Base-by-base conservation (phyloP, 2,329 filamentous ascomycete species). In the Claviceps africana region DNA sequence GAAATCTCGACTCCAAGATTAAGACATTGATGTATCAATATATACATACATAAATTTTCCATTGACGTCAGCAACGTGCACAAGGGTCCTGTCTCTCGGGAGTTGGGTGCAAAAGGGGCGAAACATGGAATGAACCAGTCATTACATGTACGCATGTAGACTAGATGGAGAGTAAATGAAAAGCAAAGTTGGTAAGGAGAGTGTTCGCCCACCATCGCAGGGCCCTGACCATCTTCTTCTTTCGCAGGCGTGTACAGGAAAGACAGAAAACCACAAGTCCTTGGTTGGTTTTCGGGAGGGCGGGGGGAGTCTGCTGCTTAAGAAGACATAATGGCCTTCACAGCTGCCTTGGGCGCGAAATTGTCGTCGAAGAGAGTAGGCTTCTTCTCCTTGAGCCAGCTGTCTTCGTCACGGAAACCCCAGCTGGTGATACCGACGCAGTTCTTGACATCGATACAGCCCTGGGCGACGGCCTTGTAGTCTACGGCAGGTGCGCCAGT, bases 341-440 rank as follows among this genome's bases (percentile, higher is more conserved):
- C 44, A 31, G 50, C 50, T 17, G n/a, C 1, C 43, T 51, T 51
- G 17, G 50, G 50, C 11, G 19, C 40, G 33, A 28, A 80, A 62
- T 65, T 72, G 58, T 62, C 58, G 64, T 81, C 75, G 57, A 77
- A 81, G 13, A 81, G 67, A 13, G 80, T 68, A 4, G 77, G 76
- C 59, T 68, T 76, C 46, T 65, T 70, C 49, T 63, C 62, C 1
- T 73, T 65, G 53, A 75, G 66, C 76, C 76, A 80, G 28, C 55
- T 57, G 44, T 53, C 74, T 39, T 64, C 58, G 54, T 76, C 74
- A 8, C 70, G 65, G 15, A 75, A 70, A 54, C 74, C 74, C 74
- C 82, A 85, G 42, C 82, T 77, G 0, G 82, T 85, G 55, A 86
- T 77, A 49, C 81, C 81, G 3, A 83, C 74, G 61, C 82, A 86